Evolutionary conservation across 805 yeast genomes (phyloP).

Genomic region (Candida coleopterorum): DNA sequence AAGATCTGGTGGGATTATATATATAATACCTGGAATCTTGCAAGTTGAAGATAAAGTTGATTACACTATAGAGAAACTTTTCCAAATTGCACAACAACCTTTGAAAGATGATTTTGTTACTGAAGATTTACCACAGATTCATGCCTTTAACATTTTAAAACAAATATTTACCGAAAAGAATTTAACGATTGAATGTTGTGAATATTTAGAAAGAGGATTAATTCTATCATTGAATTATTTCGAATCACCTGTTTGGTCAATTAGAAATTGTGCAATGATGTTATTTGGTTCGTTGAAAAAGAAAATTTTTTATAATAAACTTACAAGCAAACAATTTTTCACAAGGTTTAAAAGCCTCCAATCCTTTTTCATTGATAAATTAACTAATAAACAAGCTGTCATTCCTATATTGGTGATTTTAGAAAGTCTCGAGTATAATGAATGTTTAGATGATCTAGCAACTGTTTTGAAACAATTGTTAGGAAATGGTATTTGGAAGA

Average conservation of each 20-base stretch:
- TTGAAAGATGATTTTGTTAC: constrained; percentile 44
- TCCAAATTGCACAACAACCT: constrained; percentile 51
- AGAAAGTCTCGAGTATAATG: constrained; percentile 57
- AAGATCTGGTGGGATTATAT: constrained; percentile 91
- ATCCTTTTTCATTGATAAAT: constrained; percentile 42
- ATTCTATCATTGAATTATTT: constrained; percentile 59
- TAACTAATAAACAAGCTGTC: constrained; percentile 44
- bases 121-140: constrained; percentile 84
- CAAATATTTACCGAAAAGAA: constrained; percentile 69
- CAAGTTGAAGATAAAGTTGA: constrained; percentile 22
- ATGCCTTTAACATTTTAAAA: constrained; percentile 83
- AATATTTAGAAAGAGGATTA: constrained; percentile 54
- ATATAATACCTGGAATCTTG: constrained; percentile 60
- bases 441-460: background rate
- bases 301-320: constrained; percentile 56
- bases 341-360: constrained; percentile 54
- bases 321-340: constrained; percentile 68
- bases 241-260: constrained; percentile 70
- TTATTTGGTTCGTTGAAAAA: constrained; percentile 80
- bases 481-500: constrained; percentile 63
- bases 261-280: constrained; percentile 92
- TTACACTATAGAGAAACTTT: constrained; percentile 47
- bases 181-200: constrained; percentile 49
- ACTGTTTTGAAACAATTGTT: constrained; percentile 27
- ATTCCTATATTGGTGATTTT: constrained; percentile 75